Conservation (phyloP, 2,329 filamentous ascomycete genomes). For the Raffaelea ambrosiae region DNA sequence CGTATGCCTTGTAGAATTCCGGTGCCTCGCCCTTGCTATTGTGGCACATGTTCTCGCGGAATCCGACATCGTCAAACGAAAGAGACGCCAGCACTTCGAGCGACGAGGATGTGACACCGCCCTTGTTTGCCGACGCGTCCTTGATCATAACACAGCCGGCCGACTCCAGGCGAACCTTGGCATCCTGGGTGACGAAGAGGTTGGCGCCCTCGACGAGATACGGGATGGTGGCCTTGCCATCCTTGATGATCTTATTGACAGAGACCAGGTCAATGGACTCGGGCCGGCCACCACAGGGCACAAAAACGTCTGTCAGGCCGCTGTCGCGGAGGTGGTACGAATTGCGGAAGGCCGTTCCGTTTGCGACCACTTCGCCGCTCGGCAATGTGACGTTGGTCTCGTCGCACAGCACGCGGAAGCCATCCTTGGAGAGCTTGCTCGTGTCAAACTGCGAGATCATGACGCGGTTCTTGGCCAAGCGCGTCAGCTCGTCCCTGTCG, state of each 20-base stretch:
- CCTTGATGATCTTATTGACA: constrained; percentile 78
- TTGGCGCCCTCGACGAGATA: constrained; percentile 96
- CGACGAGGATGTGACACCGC: constrained; percentile 93
- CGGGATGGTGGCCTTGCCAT: constrained; percentile 79
- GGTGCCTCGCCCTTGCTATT: constrained; percentile 63
- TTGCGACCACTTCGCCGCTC: constrained; percentile 75
- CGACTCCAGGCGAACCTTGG: constrained; percentile 87
- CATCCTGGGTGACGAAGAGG: constrained; percentile 97
- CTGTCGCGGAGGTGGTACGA: constrained; percentile 84
- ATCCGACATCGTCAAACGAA: constrained; percentile 84
- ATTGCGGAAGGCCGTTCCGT: constrained; percentile 94
- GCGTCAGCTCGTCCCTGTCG: constrained; percentile 71
- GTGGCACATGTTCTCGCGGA: constrained; percentile 91
- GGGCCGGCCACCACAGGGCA: constrained; percentile 91
- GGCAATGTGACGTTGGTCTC: constrained; percentile 85
- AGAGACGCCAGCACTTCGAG: constrained; percentile 91
- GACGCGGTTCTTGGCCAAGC: constrained; percentile 73
- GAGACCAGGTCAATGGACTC: constrained; percentile 92
- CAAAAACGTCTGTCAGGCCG: constrained; percentile 76
- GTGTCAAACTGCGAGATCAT: constrained; percentile 88
- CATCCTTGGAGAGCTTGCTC: constrained; percentile 75
- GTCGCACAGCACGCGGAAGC: constrained; percentile 87
- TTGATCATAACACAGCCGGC: constrained; percentile 96
- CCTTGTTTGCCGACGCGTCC: constrained; percentile 97
- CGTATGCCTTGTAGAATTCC: constrained; percentile 87